Conservation (phyloP, 2,329 filamentous ascomycete species). For the Tolypocladium inflatum region DNA sequence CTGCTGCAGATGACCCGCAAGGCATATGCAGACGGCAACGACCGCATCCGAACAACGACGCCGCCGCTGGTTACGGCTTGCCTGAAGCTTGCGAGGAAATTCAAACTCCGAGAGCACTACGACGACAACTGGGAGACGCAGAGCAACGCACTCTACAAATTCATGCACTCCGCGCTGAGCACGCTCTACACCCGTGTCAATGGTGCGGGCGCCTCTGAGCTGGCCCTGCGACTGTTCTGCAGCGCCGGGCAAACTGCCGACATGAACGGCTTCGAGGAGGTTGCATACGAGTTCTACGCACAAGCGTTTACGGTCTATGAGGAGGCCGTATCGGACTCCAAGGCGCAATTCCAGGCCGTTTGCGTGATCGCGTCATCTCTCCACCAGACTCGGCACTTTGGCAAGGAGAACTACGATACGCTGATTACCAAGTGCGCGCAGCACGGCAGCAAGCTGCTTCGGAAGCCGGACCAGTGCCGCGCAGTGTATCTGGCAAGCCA, state of each 20-base stretch:
- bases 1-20: constrained; percentile 82
- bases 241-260: constrained; percentile 89
- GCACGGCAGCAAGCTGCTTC: constrained; percentile 91
- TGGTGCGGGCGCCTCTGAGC: constrained; percentile 67
- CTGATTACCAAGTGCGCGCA: constrained; percentile 95
- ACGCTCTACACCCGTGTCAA: constrained; percentile 82
- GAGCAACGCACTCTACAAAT: constrained; percentile 79
- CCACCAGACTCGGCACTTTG: constrained; percentile 82
- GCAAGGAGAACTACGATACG: constrained; percentile 96
- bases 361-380: constrained; percentile 86
- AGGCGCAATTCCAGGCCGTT: constrained; percentile 95
- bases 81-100: constrained; percentile 78
- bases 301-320: constrained; percentile 98
- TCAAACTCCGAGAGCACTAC: constrained; percentile 84
- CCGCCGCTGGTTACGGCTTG: constrained; percentile 84
- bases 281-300: constrained; percentile 95
- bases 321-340: constrained; percentile 88
- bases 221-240: constrained; percentile 82
- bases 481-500: constrained; percentile 96
- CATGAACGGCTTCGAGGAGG: constrained; percentile 85
- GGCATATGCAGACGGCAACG: constrained; percentile 83
- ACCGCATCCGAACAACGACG: constrained; percentile 91
- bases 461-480: constrained; percentile 96
- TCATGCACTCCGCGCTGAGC: constrained; percentile 82
- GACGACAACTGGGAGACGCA: constrained; percentile 55